phyloP scores from a whole-genome alignment of 306 rosid species.

The Mimosa bimucronata region DNA sequence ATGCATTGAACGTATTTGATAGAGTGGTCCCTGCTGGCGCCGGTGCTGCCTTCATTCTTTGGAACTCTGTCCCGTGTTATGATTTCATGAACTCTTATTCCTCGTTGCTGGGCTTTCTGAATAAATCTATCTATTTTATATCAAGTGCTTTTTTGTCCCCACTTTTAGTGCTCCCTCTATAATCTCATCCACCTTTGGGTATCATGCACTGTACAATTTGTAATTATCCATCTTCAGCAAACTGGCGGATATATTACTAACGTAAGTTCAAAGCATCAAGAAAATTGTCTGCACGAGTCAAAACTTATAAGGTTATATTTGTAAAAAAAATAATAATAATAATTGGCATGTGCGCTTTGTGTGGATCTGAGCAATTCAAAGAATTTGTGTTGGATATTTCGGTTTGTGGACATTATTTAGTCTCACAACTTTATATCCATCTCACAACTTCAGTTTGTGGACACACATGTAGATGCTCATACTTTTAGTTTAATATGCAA shows the following conservation, averaged over 20 bases:
- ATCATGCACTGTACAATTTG: not conserved
- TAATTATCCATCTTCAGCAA: too few relatives aligned
- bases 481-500: too few relatives aligned
- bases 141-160: not conserved
- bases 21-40: conserved; percentile 16
- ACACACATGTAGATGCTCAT: too few relatives aligned
- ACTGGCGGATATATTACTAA: not conserved
- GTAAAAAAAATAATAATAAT: not conserved
- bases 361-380: not conserved
- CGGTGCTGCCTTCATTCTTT: conserved; percentile 9
- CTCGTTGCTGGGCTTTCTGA: not conserved
- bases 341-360: not conserved
- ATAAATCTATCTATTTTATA: conserved; percentile 3
- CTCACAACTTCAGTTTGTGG: too few relatives aligned
- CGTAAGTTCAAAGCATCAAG: not conserved
- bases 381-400: not conserved
- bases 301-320: not conserved
- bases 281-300: not conserved
- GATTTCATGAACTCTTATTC: not conserved
- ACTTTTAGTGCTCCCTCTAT: not conserved
- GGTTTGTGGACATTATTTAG: not conserved
- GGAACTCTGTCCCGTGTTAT: not conserved
- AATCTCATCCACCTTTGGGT: not conserved
- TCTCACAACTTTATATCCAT: not conserved
- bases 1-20: conserved; percentile 15